Evolutionary conservation across 2,329 filamentous ascomycete genomes (phyloP), one percentile per base, ranked within the genome.

Genomic region (Penicillium sp.): DNA sequence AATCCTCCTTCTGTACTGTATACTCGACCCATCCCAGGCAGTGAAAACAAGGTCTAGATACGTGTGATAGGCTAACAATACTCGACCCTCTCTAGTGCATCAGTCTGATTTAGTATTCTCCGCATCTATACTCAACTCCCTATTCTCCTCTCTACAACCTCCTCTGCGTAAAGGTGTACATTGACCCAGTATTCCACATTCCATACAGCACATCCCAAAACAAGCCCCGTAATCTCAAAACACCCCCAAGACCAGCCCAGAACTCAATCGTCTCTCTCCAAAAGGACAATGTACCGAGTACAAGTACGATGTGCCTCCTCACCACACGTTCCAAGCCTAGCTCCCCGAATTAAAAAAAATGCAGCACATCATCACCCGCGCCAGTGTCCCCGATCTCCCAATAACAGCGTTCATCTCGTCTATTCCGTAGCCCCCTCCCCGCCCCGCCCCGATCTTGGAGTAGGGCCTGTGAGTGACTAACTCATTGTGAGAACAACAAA

Each of bases 381-480:
- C 26, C 26, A 35, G 3, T 22, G 8, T 13, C 40, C 40, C 42
- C 55, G 48, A 54, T 54, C 59, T 58, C 43, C 54, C 55, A 61
- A 60, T 57, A 42, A 49, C 3, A 45, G n/a, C 19, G 46, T 30
- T 16, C 14, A 19, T 48, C 26, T 30, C 25, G 19, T 48, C 25
- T 30, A 48, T 30, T 13, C 3, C 10, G 4, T 10, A 4, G 10
- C 7, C 40, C 45, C 10, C 19, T 8, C 16, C 28, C 48, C 35
- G 8, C 28, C 30, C 46, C 46, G 28, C 30, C 46, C 28, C n/a
- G 28, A 51, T 51, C 48, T 22, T 19, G 19, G 8, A 33, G 22
- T n/a, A n/a, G 13, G 30, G n/a, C 48, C 25, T 48, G 38, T 40
- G 19, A 8, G 22, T 46, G 8, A 46, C 43, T 46, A 26, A 25